Conservation (phyloP, 2,329 filamentous ascomycete species). For the Taxawa tesnikishii region DNA sequence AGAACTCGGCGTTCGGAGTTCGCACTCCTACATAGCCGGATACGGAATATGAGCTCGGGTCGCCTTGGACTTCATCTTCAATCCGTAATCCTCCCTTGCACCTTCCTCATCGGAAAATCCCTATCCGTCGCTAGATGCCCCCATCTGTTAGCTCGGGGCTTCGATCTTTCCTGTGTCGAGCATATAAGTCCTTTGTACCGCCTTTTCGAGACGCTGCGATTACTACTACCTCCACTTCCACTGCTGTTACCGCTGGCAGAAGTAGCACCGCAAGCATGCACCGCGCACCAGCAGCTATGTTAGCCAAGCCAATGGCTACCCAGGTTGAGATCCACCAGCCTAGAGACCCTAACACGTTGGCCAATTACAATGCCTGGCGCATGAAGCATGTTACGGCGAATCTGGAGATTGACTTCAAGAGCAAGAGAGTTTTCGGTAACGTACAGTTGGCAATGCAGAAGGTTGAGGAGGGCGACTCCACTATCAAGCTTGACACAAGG, state of each 20-base stretch:
- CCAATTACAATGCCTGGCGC: conserved; percentile 81
- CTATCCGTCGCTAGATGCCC: no score
- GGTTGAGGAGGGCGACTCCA: conserved; percentile 58
- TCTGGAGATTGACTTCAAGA: conserved; percentile 73
- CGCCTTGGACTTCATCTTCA: neutral
- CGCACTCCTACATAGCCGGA: no score
- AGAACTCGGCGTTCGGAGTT: no score
- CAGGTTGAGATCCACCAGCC: conserved; percentile 16
- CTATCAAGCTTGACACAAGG: conserved; percentile 76
- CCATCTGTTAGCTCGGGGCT: no score
- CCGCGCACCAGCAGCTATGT: conserved; percentile 9
- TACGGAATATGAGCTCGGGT: no score
- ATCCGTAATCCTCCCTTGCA: neutral
- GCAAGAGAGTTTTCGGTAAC: conserved; percentile 63
- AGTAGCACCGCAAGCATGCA: conserved; percentile 7
- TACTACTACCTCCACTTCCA: no score
- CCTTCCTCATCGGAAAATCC: neutral
- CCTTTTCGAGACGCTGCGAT: no score
- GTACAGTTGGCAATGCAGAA: conserved; percentile 68
- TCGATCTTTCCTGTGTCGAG: no score
- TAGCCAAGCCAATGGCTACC: conserved; percentile 5
- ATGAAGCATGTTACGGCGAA: conserved; percentile 74
- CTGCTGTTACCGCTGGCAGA: no score
- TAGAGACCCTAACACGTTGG: conserved; percentile 72
- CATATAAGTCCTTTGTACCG: no score